Evolutionary conservation across 2,329 filamentous ascomycete genomes (phyloP).

Genomic region (Dactylellina drechsleri): DNA sequence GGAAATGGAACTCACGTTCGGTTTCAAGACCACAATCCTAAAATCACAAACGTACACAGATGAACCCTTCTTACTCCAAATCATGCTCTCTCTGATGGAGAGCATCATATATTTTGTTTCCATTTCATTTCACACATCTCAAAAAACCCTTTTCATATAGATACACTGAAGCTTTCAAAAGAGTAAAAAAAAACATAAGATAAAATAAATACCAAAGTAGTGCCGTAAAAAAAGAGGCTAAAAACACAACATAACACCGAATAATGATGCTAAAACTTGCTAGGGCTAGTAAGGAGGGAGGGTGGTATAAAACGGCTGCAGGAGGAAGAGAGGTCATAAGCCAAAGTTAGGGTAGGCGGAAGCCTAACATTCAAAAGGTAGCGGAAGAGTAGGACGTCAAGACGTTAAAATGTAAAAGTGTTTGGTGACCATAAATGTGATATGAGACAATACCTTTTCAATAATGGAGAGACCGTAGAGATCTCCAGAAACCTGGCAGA

Average conservation of each 20-base stretch:
- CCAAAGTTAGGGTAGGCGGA: conserved; percentile 10
- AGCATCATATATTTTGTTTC: not conserved
- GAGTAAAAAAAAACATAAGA: not conserved
- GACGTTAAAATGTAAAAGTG: not conserved
- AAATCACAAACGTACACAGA: no score
- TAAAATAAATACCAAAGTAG: not conserved
- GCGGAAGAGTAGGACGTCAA: not conserved
- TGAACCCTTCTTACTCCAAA: no score
- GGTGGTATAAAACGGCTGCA: conserved; percentile 2
- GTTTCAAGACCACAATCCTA: no score
- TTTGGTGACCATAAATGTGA: conserved; percentile 18
- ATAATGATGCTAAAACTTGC: conserved; percentile 48
- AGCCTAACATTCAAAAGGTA: not conserved
- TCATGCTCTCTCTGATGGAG: not conserved
- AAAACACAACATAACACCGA: conserved; percentile 38
- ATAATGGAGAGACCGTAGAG: conserved; percentile 12
- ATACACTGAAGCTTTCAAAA: conserved; percentile 37
- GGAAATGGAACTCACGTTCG: no score
- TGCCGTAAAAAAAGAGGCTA: conserved; percentile 19
- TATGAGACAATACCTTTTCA: conserved; percentile 33
- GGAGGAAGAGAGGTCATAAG: not conserved
- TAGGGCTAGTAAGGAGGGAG: conserved; percentile 20
- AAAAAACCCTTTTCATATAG: conserved; percentile 33
- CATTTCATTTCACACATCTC: conserved; percentile 37
- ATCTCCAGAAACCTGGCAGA: conserved; percentile 29